Evolutionary conservation across 2,329 filamentous ascomycete genomes (phyloP), one percentile per base, ranked within the genome.

Genomic region (Colletotrichum zoysiae): DNA sequence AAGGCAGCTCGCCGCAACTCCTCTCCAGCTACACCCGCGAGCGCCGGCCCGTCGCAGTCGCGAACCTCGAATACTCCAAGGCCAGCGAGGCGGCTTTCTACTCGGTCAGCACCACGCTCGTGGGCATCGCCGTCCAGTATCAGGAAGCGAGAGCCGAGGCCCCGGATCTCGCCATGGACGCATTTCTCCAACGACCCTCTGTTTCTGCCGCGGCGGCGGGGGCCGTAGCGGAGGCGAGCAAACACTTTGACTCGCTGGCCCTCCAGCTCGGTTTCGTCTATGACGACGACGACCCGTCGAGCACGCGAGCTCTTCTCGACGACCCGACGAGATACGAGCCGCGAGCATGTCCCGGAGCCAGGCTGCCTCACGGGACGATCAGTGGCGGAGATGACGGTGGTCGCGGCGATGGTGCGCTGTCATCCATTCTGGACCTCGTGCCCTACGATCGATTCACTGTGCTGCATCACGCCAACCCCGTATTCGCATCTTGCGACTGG

Each of bases 31-130:
- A 57, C 50, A 67, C 63, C 11, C 63, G 56, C 9, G 67, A 70
- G 56, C 64, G 67, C 7, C 55, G 16, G 18, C 67, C 67, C 3
- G 67, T 70, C n/a, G 67, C 67, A 35, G 50, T 70, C 18, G 63
- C 67, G 16, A 70, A 67, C n/a, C 48, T 70, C 16, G 67, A 70
- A 57, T 70, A 70, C 50, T 70, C 67, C 9, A 67, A 67, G 40
- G 63, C 63, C 33, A 70, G 67, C 7, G 67, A 70, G 50, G 63
- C 67, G 23, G 67, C 67, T 18, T 70, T 70, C 50, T 70, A 67
- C 50, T 30, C 56, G 20, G 63, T 70, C 63, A 70, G 67, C 8
- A 62, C 48, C 14, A 61, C 50, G n/a, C 57, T 70, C n/a, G 67
- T 61, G 1, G 67, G 63, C 56, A 57, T 70, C 16, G 57, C 56